Conservation (phyloP, 768 basidiomycete species). For the Cubamyces lactineus region DNA sequence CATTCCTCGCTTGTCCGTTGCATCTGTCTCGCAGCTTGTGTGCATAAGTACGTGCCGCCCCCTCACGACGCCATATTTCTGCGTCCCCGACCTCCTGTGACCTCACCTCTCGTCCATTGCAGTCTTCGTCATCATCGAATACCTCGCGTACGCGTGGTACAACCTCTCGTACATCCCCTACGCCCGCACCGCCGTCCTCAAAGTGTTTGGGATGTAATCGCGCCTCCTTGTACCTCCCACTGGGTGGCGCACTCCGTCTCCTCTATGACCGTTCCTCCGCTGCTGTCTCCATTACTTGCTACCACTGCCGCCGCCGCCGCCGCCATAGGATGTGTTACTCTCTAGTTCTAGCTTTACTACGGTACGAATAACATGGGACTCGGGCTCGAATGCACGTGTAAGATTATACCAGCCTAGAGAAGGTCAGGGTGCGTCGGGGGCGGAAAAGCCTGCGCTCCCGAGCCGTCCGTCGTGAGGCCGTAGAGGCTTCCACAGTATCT, state of each 20-base stretch:
- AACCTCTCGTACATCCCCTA: conserved; percentile 90
- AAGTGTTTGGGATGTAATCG: conserved; percentile 53
- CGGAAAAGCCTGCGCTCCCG: too few species aligned
- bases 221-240: neutral
- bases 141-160: conserved; percentile 92
- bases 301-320: neutral
- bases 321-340: neutral
- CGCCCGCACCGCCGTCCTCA: conserved; percentile 74
- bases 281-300: neutral
- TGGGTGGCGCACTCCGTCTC: too few species aligned
- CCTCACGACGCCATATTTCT: neutral
- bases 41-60: conserved; percentile 58
- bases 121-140: conserved; percentile 93
- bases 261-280: neutral
- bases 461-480: neutral
- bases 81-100: neutral
- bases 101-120: conserved; percentile 2
- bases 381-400: neutral
- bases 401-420: neutral
- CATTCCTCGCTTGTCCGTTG: too few species aligned
- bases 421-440: too few species aligned
- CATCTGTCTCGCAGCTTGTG: conserved; percentile 49
- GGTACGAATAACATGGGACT: conserved; percentile 16
- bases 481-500: neutral
- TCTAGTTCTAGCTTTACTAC: conserved; percentile 5